Evolutionary conservation across 228 moss, liverwort and hornwort genomes (phyloP), one percentile per base, ranked within the genome.

Genomic region (Sphagnum fallax): DNA sequence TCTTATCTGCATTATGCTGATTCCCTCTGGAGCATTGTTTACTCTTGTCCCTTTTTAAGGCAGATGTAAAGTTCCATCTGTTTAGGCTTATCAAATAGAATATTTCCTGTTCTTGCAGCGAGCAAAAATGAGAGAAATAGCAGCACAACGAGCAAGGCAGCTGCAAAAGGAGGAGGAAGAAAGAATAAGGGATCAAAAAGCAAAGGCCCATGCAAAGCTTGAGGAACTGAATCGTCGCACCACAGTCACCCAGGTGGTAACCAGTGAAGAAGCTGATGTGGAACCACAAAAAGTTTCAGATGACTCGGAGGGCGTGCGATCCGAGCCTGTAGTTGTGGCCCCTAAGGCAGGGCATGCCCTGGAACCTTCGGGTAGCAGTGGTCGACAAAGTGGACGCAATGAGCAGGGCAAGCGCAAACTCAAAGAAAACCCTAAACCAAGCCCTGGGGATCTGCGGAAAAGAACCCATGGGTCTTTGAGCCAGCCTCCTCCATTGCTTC

Each of bases 111-210:
- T 55, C 12, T 52, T 79, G 71, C 89, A 98, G 98, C 90, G 94
- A 58, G 86, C 91, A 4, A 89, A 82, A 82, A 93, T 93, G 98
- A 98, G 83, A 80, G 96, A 91, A 75, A 91, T 91, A 32, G 93
- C 90, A 53, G 87, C 89, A 6, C 96, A 97, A 67, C 82, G 89
- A 53, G 89, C 96, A 52, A 82, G 76, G 48, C 96, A 93, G 76
- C 69, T 97, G 77, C 84, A 86, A 52, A 98, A 83, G 60, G 98
- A 98, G 63, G 98, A 98, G 80, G 93, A 98, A 76, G 98, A 98
- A 60, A 85, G 98, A 49, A 92, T 78, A 53, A 98, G 89, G 75
- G 98, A 93, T 72, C 98, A 98, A 6, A 98, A 92, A 78, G 90
- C 93, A 0, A 98, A 93, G 84, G 98, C 98, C 10, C 62, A 83